Evolutionary conservation across 805 yeast species (phyloP).

Genomic region (Torulaspora microellipsoides): DNA sequence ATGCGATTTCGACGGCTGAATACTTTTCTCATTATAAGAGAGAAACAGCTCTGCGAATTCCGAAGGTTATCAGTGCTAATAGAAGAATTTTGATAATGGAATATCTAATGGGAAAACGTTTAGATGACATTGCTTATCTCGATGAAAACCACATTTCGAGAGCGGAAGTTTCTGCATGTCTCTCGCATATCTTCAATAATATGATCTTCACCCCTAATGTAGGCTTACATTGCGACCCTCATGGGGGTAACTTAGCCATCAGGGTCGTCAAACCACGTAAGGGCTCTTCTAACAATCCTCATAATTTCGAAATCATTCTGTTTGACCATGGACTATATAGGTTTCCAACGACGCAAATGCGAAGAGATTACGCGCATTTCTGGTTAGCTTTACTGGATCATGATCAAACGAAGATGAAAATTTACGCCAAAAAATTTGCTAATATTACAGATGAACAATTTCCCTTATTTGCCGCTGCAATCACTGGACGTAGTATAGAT

Average conservation of each 20-base stretch:
- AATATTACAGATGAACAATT: slow-evolving; percentile 73
- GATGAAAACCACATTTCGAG: slow-evolving; percentile 61
- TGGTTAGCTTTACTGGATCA: slow-evolving; percentile 86
- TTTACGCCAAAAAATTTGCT: slow-evolving; percentile 75
- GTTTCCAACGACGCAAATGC: slow-evolving; percentile 68
- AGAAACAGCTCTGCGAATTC: slow-evolving; percentile 75
- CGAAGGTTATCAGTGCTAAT: slow-evolving; percentile 61
- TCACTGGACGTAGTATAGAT: slow-evolving; percentile 88
- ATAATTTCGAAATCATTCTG: slow-evolving; percentile 84
- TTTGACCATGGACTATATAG: slow-evolving; percentile 96
- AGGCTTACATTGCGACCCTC: slow-evolving; percentile 96
- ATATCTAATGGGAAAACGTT: slow-evolving; percentile 71
- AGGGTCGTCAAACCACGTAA: slow-evolving; percentile 37
- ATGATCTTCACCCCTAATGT: slow-evolving; percentile 95
- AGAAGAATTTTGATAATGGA: slow-evolving; percentile 84
- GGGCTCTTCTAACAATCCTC: slow-evolving; percentile 35
- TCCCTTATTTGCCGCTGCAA: slow-evolving; percentile 83
- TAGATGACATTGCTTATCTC: slow-evolving; percentile 69
- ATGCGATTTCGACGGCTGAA: slow-evolving; percentile 64
- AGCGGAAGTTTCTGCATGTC: slow-evolving; percentile 74
- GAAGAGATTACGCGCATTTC: slow-evolving; percentile 80
- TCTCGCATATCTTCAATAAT: slow-evolving; percentile 85
- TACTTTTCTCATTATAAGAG: slow-evolving; percentile 54
- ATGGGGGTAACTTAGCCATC: slow-evolving; percentile 93
- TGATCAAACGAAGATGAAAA: slow-evolving; percentile 59